Conservation (phyloP, 2,329 filamentous ascomycete genomes). For the Fusarium phyllophilum region DNA sequence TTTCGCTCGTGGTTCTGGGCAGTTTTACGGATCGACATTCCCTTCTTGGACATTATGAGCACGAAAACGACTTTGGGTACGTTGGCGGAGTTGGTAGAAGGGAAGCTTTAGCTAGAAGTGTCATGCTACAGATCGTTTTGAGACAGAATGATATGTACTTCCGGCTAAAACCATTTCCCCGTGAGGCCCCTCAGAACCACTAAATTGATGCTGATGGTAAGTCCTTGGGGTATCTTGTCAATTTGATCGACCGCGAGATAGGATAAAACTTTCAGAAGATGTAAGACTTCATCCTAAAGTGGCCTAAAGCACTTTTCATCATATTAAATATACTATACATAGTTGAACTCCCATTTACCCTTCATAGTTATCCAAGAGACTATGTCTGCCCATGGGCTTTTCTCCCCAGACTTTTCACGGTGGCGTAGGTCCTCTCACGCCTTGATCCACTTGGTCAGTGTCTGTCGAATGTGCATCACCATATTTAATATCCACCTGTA, state of each 20-base stretch:
- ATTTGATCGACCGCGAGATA: not conserved
- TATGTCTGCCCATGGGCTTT: fast-evolving
- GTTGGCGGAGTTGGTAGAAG: not conserved
- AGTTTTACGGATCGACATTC: not conserved
- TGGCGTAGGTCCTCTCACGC: not conserved
- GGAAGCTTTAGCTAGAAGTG: not conserved
- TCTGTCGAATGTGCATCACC: not conserved
- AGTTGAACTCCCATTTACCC: not conserved
- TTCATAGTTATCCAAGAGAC: fast-evolving
- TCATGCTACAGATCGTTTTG: fast-evolving
- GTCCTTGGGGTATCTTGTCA: not conserved
- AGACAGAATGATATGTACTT: not conserved
- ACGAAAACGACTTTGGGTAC: not conserved
- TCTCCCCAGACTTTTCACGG: not conserved
- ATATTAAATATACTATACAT: not conserved
- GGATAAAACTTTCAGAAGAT: no score
- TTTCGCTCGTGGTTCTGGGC: not conserved
- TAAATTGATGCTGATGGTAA: not conserved
- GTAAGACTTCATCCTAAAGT: not conserved
- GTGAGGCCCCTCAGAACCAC: not conserved
- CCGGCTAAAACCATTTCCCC: fast-evolving
- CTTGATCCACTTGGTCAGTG: not conserved
- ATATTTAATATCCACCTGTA: not conserved
- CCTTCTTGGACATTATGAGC: not conserved
- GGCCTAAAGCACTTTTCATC: not conserved